Evolutionary conservation across 768 basidiomycete genomes (phyloP).

Genomic region (Tulasnella sp.): DNA sequence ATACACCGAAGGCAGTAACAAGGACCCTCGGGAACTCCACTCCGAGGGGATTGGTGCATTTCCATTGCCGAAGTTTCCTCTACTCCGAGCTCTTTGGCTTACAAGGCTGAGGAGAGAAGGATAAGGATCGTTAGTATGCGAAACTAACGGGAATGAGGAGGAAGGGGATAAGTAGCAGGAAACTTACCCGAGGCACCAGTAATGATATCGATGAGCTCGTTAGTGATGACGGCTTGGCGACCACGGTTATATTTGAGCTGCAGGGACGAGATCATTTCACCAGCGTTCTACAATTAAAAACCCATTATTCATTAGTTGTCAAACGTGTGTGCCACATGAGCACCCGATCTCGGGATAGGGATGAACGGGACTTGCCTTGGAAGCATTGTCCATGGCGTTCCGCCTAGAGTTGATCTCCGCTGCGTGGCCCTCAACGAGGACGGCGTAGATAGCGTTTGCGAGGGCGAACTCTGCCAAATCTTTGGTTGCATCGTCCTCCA

Average conservation of each 20-base stretch:
- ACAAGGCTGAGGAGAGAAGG: no score
- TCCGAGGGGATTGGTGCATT: no score
- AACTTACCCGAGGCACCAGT: conserved; percentile 43
- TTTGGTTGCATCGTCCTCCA: conserved; percentile 90
- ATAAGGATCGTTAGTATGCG: no score
- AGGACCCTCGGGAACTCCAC: no score
- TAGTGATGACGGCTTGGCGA: conserved; percentile 95
- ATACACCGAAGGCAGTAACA: no score
- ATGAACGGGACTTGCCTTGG: conserved; percentile 39
- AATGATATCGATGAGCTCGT: conserved; percentile 87
- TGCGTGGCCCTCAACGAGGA: conserved; percentile 89
- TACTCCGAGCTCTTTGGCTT: no score
- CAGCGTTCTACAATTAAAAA: conserved; percentile 49
- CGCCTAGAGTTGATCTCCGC: conserved; percentile 91
- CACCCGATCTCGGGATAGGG: background rate
- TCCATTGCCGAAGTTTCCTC: no score
- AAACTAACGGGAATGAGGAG: no score
- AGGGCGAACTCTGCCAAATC: conserved; percentile 92
- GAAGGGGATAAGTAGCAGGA: no score
- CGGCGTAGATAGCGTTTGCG: conserved; percentile 91
- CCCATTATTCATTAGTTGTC: background rate
- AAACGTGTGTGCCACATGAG: background rate
- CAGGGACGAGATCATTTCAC: conserved; percentile 77
- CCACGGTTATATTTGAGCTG: conserved; percentile 98
- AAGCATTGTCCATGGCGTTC: conserved; percentile 99